Evolutionary conservation across 768 basidiomycete genomes (phyloP), one percentile per base, ranked within the genome.

Genomic region (Pilatotrama ljubarskyi): DNA sequence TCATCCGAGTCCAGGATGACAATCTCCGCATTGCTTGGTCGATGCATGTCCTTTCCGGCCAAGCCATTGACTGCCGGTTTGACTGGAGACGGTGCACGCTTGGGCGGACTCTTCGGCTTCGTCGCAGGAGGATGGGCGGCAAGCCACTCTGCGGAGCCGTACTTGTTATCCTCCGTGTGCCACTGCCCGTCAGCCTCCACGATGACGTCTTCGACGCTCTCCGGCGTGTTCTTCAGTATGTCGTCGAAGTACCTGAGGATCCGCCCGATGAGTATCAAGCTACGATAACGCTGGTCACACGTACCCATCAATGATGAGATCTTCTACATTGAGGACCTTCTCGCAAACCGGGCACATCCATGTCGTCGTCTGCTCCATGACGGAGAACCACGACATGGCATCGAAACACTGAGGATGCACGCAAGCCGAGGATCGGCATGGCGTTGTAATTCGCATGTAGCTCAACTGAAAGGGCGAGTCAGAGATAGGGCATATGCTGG

Each of bases 301-400:
- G 42, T 73, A 94, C 95, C 94, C 95, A 70, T 99, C 97, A 58
- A 96, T 81, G 37, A 97, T 88, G 36, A 99, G 76, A 60, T 98
- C 93, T 35, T 89, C 88, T 18, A 84, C 76, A 63, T 87, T 84
- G 53, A 99, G 73, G 46, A 80, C 76, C 68, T 84, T 87, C 71
- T 93, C 92, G 74, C 97, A 98, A 42, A 94, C 89, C 25, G 97
- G 96, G 74, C 97, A 98, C 46, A 89, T 73, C 90, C 92, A 99
- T 29, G 94, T 95, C 2, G 96, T 97, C 9, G 95, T 98, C 75
- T 93, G 88, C 69, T 96, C 92, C 85, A 97, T 98, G 71, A 96
- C 86, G 5, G 88, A 88, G 69, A 90, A 93, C 95, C 95, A 99
- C 40, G 91, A 93, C 17, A 80, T 81, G 0, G 95, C 95, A 73